Conservation (phyloP, 1,139 yeast species). For the Debaryomycetaceae sp. region DNA sequence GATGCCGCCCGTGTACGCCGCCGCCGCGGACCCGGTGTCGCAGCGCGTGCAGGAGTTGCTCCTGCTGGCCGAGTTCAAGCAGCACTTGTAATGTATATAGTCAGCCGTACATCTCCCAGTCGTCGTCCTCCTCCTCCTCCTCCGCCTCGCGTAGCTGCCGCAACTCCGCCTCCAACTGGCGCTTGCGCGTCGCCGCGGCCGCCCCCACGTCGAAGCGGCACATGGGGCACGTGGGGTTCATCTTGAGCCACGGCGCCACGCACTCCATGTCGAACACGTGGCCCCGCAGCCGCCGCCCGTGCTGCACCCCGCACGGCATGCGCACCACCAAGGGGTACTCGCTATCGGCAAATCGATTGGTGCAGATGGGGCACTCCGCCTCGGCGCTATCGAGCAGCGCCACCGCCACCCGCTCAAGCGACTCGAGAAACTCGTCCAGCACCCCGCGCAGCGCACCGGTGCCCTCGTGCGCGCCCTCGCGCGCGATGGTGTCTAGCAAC, state of each 20-base stretch:
- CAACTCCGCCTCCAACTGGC: slow-evolving; percentile 36
- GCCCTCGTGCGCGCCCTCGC: slow-evolving; percentile 11
- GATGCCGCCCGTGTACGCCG: slow-evolving; percentile 35
- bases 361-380: slow-evolving; percentile 77
- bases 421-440: slow-evolving; percentile 64
- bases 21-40: slow-evolving; percentile 58
- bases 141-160: slow-evolving; percentile 49
- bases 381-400: slow-evolving; percentile 49
- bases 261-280: slow-evolving; percentile 89
- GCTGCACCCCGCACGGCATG: slow-evolving; percentile 62
- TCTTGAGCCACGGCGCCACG: slow-evolving; percentile 81
- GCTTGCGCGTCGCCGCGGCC: slow-evolving; percentile 36
- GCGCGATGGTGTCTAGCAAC: slow-evolving; percentile 20
- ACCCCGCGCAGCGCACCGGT: slow-evolving; percentile 45
- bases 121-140: slow-evolving; percentile 64
- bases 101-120: slow-evolving; percentile 75
- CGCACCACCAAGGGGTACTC: slow-evolving; percentile 75
- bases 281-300: slow-evolving; percentile 24
- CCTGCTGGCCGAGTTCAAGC: slow-evolving; percentile 50
- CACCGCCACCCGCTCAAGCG: slow-evolving; percentile 65
- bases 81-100: slow-evolving; percentile 19
- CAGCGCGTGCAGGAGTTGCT: slow-evolving; percentile 70
- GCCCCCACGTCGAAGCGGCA: slow-evolving; percentile 70
- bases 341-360: slow-evolving; percentile 66
- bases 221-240: slow-evolving; percentile 81